phyloP scores from a whole-genome alignment of 352 stramenopile species.

The Phytophthora constricta region DNA sequence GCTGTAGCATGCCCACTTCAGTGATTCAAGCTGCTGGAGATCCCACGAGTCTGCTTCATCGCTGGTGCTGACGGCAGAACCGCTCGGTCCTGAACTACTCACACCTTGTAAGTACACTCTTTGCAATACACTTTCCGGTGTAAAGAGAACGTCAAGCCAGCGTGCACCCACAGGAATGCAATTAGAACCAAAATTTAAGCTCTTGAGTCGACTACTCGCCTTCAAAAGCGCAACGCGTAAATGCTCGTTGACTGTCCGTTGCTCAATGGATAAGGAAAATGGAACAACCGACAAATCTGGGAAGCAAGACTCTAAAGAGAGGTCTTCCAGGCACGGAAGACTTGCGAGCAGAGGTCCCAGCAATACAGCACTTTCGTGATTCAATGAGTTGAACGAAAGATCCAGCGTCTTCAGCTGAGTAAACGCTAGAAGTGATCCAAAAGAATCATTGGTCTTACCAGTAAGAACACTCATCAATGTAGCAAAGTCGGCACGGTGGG shows the following conservation, averaged over 20 bases:
- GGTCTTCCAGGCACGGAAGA: conserved; percentile 40
- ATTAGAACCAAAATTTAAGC: conserved; percentile 66
- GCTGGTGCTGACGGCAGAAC: not conserved
- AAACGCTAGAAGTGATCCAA: conserved; percentile 29
- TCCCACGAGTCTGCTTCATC: conserved; percentile 42
- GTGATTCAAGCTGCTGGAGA: conserved; percentile 49
- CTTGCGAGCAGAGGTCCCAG: conserved; percentile 51
- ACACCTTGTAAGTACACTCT: conserved; percentile 36
- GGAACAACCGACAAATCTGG: conserved; percentile 11
- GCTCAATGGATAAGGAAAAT: not conserved
- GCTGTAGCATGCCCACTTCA: conserved; percentile 38
- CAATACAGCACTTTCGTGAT: conserved; percentile 39
- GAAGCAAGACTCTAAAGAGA: conserved; percentile 72
- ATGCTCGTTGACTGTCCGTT: conserved; percentile 14
- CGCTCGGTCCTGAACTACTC: conserved; percentile 5
- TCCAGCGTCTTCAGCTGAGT: conserved; percentile 54
- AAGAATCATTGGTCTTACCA: conserved; percentile 1
- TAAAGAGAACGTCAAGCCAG: conserved; percentile 66
- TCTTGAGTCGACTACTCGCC: conserved; percentile 45
- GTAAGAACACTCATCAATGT: conserved; percentile 46
- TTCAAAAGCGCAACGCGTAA: conserved; percentile 45
- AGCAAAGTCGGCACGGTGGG: conserved; percentile 53
- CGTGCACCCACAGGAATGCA: conserved; percentile 45
- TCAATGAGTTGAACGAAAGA: conserved; percentile 77
- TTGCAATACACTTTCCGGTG: conserved; percentile 52